These are phyloP conservation scores for Podospora sp. DNA, from an alignment of 495 filamentous ascomycete genomes.

Conservation along the genomic window DNA sequence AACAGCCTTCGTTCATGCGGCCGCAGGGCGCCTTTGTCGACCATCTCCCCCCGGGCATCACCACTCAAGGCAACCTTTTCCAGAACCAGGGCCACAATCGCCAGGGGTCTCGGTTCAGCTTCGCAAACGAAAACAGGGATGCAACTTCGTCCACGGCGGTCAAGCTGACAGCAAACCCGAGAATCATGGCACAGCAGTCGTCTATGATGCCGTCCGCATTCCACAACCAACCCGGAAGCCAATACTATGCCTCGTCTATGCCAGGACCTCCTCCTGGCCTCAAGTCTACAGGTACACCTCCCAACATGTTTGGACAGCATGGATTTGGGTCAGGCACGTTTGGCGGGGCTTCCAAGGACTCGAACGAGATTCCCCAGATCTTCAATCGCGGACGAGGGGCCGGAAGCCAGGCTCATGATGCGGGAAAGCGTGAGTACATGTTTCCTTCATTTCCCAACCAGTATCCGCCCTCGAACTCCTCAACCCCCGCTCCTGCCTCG, in stretches of 20 bases:
- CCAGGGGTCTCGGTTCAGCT: slow-evolving; percentile 86
- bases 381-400: slow-evolving; percentile 65
- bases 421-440: slow-evolving; percentile 95
- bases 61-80: slow-evolving; percentile 58
- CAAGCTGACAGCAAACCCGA: slow-evolving; percentile 80
- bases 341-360: slow-evolving; percentile 62
- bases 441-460: slow-evolving; percentile 70
- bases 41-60: slow-evolving; percentile 52
- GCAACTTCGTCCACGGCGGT: slow-evolving; percentile 63
- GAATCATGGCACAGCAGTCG: slow-evolving; percentile 86
- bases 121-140: slow-evolving; percentile 71
- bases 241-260: slow-evolving; percentile 68
- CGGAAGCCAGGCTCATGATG: slow-evolving; percentile 71
- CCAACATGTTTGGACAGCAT: slow-evolving; percentile 77
- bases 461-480: slow-evolving; percentile 73
- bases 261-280: slow-evolving; percentile 93
- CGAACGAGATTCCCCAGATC: slow-evolving; percentile 77
- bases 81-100: slow-evolving; percentile 80
- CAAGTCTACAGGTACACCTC: slow-evolving; percentile 91
- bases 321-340: slow-evolving; percentile 63
- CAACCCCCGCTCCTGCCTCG: slow-evolving; percentile 86
- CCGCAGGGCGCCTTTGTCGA: slow-evolving; percentile 64
- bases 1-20: slow-evolving; percentile 70
- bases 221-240: slow-evolving; percentile 61
- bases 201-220: slow-evolving; percentile 81